Percentiles rank a stretch among this genome's conserved stretches.
These are phyloP conservation scores for Xanthoceras sorbifolium DNA, from an alignment of 345 rosid species.

Conservation along the genomic window DNA sequence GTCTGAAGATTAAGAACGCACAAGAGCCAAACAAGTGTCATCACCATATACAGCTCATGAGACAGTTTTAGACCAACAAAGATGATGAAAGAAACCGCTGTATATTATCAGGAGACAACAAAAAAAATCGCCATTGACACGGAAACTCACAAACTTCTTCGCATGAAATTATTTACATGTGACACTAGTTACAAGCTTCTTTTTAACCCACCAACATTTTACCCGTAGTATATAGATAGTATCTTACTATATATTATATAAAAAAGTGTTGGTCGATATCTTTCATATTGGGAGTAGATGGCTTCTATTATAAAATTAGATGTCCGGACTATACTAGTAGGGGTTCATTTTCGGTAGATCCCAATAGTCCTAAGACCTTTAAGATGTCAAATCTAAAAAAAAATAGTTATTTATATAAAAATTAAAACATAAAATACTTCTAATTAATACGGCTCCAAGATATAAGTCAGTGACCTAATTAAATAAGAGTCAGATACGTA, in stretches of 20 bases:
- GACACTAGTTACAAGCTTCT: not conserved
- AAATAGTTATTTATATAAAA: no score
- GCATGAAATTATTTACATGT: not conserved
- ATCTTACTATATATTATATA: no score
- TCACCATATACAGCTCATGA: not conserved
- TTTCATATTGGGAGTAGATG: no score
- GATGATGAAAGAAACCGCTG: not conserved
- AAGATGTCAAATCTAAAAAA: no score
- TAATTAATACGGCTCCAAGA: no score
- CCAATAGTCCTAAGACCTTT: no score
- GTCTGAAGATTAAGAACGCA: not conserved
- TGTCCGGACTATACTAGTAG: no score
- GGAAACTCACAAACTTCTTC: not conserved
- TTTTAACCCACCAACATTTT: no score
- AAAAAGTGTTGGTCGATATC: no score
- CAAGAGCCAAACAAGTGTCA: not conserved
- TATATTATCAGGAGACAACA: not conserved
- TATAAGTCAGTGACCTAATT: conserved; percentile 45
- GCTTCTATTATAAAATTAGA: no score
- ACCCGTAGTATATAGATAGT: no score
- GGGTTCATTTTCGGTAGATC: no score
- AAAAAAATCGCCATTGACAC: not conserved
- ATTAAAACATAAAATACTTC: not conserved
- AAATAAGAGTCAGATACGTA: not conserved
- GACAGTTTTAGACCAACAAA: not conserved